Evolutionary conservation across 192 early-diverging fungal genomes (phyloP).

Genomic region (Backusella tuberculispora): DNA sequence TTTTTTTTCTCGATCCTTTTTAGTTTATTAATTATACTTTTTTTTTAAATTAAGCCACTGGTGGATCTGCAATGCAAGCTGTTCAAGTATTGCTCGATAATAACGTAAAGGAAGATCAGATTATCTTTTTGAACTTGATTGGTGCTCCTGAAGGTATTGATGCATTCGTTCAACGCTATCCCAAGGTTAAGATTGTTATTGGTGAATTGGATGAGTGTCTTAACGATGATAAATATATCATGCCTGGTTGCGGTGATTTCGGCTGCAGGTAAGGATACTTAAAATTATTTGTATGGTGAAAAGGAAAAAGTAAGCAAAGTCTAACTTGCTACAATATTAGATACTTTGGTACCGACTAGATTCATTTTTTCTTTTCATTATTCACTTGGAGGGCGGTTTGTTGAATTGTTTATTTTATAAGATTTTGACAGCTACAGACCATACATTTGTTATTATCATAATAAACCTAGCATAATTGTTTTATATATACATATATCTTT

Average conservation of each 20-base stretch:
- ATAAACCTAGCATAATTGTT: not conserved
- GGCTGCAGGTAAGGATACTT: slow-evolving; percentile 72
- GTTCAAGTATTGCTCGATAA: slow-evolving; percentile 86
- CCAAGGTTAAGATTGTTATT: slow-evolving; percentile 85
- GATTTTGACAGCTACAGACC: slow-evolving; percentile 2
- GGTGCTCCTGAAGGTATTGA: slow-evolving; percentile 83
- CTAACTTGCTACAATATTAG: not conserved
- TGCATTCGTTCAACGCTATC: slow-evolving; percentile 70
- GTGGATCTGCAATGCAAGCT: slow-evolving; percentile 92
- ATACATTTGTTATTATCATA: not conserved
- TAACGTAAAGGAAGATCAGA: slow-evolving; percentile 82
- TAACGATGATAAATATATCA: slow-evolving; percentile 83
- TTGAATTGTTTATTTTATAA: slow-evolving; percentile 6
- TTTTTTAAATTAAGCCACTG: slow-evolving; percentile 66
- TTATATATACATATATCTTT: not conserved
- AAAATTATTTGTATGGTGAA: not conserved
- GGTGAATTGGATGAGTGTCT: slow-evolving; percentile 85
- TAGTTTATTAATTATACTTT: not conserved
- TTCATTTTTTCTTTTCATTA: not conserved
- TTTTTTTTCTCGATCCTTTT: not conserved
- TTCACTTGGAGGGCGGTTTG: not conserved
- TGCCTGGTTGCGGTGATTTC: slow-evolving; percentile 92
- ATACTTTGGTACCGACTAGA: slow-evolving; percentile 37
- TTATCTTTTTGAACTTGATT: slow-evolving; percentile 92
- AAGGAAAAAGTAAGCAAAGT: not conserved